phyloP scores from a whole-genome alignment of 768 basidiomycete genomes.

The Crassisporium funariophilum region DNA sequence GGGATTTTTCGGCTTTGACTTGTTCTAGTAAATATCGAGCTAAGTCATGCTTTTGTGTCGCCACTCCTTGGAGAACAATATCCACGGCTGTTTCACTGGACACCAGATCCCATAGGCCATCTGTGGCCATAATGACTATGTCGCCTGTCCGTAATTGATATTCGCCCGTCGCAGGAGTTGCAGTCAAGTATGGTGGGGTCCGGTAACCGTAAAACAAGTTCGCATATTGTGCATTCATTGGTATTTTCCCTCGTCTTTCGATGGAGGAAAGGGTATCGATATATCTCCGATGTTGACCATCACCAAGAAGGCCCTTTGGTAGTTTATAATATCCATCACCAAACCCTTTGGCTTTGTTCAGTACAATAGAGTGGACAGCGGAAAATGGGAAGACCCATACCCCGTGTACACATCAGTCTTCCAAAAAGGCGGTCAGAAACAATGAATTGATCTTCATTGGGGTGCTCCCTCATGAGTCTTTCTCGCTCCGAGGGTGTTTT shows the following conservation, averaged over 20 bases:
- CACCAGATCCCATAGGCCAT: slow-evolving; percentile 58
- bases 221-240: slow-evolving; percentile 37
- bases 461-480: slow-evolving; percentile 34
- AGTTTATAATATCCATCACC: slow-evolving; percentile 43
- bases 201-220: slow-evolving; percentile 47
- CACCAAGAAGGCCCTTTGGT: slow-evolving; percentile 29
- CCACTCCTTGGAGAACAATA: slow-evolving; percentile 34
- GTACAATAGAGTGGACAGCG: not conserved
- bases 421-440: slow-evolving; percentile 39
- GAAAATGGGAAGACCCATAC: slow-evolving; percentile 15
- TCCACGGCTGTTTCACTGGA: slow-evolving; percentile 49
- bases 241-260: slow-evolving; percentile 33
- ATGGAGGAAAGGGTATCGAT: slow-evolving; percentile 35
- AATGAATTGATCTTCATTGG: slow-evolving; percentile 33
- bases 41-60: slow-evolving; percentile 24
- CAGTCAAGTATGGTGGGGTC: slow-evolving; percentile 61
- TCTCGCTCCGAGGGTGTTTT: slow-evolving; percentile 33
- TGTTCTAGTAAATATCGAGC: slow-evolving; percentile 29
- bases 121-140: slow-evolving; percentile 54
- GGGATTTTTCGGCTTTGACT: slow-evolving; percentile 21
- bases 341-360: slow-evolving; percentile 28
- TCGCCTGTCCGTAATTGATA: slow-evolving; percentile 37
- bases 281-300: slow-evolving; percentile 32
- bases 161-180: slow-evolving; percentile 48
- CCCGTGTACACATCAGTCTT: slow-evolving; percentile 40